Conservation (phyloP, 2,329 filamentous ascomycete species). For the Zalaria obscura region DNA sequence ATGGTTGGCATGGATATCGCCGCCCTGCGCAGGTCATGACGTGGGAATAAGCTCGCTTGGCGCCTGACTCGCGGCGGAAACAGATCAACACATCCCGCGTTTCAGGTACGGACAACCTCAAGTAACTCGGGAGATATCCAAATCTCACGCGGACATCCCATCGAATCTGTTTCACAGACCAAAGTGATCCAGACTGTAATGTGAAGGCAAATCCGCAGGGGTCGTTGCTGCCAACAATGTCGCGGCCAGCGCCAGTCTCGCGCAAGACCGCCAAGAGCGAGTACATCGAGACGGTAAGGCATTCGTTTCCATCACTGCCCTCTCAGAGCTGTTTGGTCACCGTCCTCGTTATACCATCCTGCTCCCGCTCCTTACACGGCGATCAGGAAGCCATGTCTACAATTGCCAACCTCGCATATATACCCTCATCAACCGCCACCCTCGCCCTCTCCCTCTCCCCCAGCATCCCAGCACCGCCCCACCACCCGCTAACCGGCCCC, state of each 20-base stretch:
- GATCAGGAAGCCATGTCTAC: neutral
- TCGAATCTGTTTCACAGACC: too few species aligned
- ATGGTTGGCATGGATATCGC: too few species aligned
- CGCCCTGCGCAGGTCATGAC: too few species aligned
- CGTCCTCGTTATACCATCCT: neutral
- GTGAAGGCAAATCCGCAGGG: neutral
- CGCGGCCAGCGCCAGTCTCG: slow-evolving; percentile 22
- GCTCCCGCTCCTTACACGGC: neutral
- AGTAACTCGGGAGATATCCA: too few species aligned
- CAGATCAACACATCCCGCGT: too few species aligned
- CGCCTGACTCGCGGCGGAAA: too few species aligned
- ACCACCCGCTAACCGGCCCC: neutral
- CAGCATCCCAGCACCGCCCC: neutral
- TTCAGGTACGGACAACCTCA: too few species aligned
- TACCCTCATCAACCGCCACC: neutral
- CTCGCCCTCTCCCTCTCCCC: neutral
- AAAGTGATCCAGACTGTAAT: neutral
- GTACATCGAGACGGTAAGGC: slow-evolving; percentile 84
- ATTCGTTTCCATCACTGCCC: neutral
- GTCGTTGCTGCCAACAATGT: slow-evolving; percentile 16
- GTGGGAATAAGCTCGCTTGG: too few species aligned
- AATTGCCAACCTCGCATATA: neutral
- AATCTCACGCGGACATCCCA: too few species aligned
- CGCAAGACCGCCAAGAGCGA: slow-evolving; percentile 66
- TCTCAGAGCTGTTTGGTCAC: neutral